phyloP scores from a whole-genome alignment of 805 yeast genomes.

The Cyberlindnera veronae region DNA sequence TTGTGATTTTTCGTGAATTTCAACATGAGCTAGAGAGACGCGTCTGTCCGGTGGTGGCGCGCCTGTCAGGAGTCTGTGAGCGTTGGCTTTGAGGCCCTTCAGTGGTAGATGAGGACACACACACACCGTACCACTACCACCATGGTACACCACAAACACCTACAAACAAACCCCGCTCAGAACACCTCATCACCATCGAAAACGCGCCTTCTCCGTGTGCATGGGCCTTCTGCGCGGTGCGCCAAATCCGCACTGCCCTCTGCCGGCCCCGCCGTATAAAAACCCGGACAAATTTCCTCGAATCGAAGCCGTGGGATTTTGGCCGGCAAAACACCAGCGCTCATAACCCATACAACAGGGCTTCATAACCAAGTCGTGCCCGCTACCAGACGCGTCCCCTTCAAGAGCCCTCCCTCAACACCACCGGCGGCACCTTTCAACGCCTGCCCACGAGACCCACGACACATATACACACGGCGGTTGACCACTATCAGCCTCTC shows the following conservation, averaged over 20 bases:
- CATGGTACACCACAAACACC: neutral
- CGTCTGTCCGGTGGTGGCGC: too few relatives aligned
- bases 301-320: conserved; percentile 2
- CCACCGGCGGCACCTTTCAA: too few relatives aligned
- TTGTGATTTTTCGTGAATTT: neutral
- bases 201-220: conserved; percentile 4
- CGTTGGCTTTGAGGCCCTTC: too few relatives aligned
- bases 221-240: conserved; percentile 1
- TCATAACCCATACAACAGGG: neutral
- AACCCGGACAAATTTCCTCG: conserved; percentile 14
- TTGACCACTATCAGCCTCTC: neutral
- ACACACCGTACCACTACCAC: too few relatives aligned
- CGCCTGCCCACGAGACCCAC: too few relatives aligned
- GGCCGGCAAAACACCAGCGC: neutral
- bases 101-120: too few relatives aligned
- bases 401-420: neutral
- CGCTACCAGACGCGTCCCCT: neutral
- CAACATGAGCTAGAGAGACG: neutral
- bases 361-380: conserved; percentile 1
- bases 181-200: neutral
- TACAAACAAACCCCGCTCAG: neutral
- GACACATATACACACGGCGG: conserved; percentile 1
- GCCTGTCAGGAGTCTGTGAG: too few relatives aligned
- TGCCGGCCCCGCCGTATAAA: conserved; percentile 14
- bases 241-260: conserved; percentile 4